Evolutionary conservation across 805 yeast species (phyloP).

Genomic region (Saturnispora kantuleensis): DNA sequence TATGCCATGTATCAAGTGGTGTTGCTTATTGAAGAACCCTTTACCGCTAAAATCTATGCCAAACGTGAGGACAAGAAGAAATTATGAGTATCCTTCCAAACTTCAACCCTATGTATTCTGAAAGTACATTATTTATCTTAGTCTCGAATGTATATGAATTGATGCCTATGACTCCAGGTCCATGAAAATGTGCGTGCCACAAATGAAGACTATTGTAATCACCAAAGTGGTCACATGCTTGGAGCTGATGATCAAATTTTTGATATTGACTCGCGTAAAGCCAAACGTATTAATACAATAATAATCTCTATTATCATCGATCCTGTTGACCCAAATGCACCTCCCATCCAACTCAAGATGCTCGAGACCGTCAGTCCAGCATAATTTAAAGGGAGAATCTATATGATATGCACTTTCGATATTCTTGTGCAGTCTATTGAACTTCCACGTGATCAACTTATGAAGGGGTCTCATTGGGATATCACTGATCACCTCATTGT

Average conservation of each 20-base stretch:
- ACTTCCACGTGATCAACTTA: conserved; percentile 2
- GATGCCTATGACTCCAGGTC: conserved; percentile 1
- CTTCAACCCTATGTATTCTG: too few species aligned
- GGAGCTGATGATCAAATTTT: conserved; percentile 3
- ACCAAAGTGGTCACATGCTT: conserved; percentile 4
- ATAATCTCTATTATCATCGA: conserved; percentile 5
- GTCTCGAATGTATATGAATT: background rate
- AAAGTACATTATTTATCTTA: too few species aligned
- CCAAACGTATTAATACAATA: conserved; percentile 5
- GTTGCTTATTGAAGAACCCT: conserved; percentile 86
- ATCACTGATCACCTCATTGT: background rate
- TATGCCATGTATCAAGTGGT: conserved; percentile 78
- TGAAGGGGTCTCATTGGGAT: conserved; percentile 1
- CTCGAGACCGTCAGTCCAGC: background rate
- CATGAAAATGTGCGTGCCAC: conserved; percentile 4
- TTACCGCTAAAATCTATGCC: conserved; percentile 84
- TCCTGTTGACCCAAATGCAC: conserved; percentile 6
- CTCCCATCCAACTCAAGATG: background rate
- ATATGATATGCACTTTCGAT: background rate
- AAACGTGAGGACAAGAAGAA: conserved; percentile 9
- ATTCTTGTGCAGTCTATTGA: background rate
- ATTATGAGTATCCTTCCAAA: background rate
- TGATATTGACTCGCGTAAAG: conserved; percentile 4
- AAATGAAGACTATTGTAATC: conserved; percentile 5
- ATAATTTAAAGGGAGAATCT: background rate